These are phyloP conservation scores for Exophiala phaeomuriformis DNA, from an alignment of 2,329 filamentous ascomycete genomes.

Conservation along the genomic window DNA sequence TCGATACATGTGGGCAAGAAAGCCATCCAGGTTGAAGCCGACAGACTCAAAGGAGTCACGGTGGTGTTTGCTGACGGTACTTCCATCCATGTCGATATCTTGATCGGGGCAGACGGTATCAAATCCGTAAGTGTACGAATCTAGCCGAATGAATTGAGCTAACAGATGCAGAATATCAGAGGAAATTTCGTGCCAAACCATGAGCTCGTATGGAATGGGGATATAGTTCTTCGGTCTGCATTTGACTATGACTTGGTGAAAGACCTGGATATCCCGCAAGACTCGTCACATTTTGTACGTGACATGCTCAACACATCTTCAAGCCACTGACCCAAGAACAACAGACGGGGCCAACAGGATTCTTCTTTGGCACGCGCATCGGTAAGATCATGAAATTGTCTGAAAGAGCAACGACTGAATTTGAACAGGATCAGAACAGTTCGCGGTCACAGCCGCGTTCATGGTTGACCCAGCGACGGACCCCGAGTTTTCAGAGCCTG, in stretches of 20 bases:
- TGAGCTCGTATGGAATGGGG: constrained; percentile 38
- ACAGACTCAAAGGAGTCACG: constrained; percentile 29
- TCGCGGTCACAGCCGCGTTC: not conserved
- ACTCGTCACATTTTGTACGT: constrained; percentile 42
- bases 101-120: constrained; percentile 50
- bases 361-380: not conserved
- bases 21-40: constrained; percentile 33
- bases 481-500: not conserved
- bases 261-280: constrained; percentile 35
- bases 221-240: constrained; percentile 41
- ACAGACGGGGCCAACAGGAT: constrained; percentile 31
- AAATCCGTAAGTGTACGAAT: constrained; percentile 32
- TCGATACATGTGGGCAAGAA: constrained; percentile 42
- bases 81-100: constrained; percentile 39
- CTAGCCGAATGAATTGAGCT: not conserved
- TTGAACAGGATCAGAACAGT: not conserved
- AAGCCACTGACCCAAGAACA: constrained; percentile 39
- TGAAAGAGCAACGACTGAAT: not conserved
- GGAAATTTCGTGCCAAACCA: constrained; percentile 40
- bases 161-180: constrained; percentile 18
- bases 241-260: constrained; percentile 38
- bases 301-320: constrained; percentile 39
- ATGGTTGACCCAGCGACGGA: not conserved
- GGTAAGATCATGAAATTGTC: not conserved
- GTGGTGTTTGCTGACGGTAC: constrained; percentile 45